Evolutionary conservation across 768 basidiomycete species (phyloP).

Genomic region (Lactarius quietus): DNA sequence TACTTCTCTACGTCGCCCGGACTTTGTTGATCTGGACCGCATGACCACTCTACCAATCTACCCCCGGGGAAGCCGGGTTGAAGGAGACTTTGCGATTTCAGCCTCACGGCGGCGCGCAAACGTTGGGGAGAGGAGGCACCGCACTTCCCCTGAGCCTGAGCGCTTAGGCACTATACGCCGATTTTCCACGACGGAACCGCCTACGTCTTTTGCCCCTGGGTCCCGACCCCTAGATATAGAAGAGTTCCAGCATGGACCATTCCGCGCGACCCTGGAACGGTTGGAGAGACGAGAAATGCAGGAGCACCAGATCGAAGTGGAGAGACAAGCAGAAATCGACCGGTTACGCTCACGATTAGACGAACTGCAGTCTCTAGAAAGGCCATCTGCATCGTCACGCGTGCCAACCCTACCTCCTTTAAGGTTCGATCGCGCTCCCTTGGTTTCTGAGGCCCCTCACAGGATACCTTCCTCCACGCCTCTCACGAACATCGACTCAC

Average conservation of each 20-base stretch:
- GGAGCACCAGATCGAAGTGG: slow-evolving; percentile 19
- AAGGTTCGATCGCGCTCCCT: slow-evolving; percentile 18
- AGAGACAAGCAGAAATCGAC: slow-evolving; percentile 25
- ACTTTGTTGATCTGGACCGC: slow-evolving; percentile 1
- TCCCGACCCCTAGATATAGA: slow-evolving; percentile 26
- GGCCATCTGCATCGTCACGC: slow-evolving; percentile 11
- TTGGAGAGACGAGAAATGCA: slow-evolving; percentile 13
- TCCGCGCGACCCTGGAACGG: slow-evolving; percentile 29
- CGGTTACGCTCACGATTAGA: slow-evolving; percentile 22
- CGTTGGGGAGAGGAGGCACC: slow-evolving; percentile 14
- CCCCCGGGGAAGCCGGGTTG: slow-evolving; percentile 11
- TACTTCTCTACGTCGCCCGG: slow-evolving; percentile 12
- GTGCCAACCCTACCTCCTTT: slow-evolving; percentile 25
- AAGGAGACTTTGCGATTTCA: slow-evolving; percentile 13
- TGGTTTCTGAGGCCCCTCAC: slow-evolving; percentile 5
- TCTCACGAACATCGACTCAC: background rate
- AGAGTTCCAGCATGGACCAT: slow-evolving; percentile 31
- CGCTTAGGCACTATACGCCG: slow-evolving; percentile 11
- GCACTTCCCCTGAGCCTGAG: slow-evolving; percentile 6
- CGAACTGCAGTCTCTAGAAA: slow-evolving; percentile 18
- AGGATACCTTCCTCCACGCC: slow-evolving; percentile 12
- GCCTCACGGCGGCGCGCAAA: slow-evolving; percentile 9
- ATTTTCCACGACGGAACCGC: background rate
- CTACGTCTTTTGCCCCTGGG: background rate
- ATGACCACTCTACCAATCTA: background rate